phyloP scores from a whole-genome alignment of 441 rosid species.

The Sinapis alba region DNA sequence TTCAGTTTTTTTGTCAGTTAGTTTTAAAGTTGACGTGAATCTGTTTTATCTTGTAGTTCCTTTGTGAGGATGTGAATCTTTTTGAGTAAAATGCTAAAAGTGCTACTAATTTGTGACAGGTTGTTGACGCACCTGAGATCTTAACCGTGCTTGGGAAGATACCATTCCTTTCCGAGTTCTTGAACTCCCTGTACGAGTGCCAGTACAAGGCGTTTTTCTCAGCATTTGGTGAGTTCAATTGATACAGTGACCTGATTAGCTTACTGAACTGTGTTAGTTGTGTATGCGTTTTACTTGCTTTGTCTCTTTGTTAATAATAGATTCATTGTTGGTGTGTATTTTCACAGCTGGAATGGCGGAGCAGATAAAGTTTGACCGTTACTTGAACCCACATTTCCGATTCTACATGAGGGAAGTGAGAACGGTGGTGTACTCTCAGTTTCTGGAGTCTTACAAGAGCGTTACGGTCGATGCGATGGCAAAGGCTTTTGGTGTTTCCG shows the following conservation, averaged over 20 bases:
- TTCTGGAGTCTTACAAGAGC: slow-evolving; percentile 93
- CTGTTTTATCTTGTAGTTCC: neutral
- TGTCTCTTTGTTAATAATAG: slow-evolving; percentile 2
- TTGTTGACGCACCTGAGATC: slow-evolving; percentile 99
- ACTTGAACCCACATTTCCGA: slow-evolving; percentile 94
- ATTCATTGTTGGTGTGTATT: slow-evolving; percentile 16
- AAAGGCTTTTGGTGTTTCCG: slow-evolving; percentile 90
- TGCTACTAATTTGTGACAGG: slow-evolving; percentile 55
- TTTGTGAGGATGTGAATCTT: neutral
- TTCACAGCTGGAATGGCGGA: slow-evolving; percentile 83
- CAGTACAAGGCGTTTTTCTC: slow-evolving; percentile 90
- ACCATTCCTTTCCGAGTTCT: slow-evolving; percentile 83
- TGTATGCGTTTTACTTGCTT: neutral
- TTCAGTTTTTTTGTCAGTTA: neutral
- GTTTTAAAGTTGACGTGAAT: neutral
- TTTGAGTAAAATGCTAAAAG: slow-evolving; percentile 7
- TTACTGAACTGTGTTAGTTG: neutral
- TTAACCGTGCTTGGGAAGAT: slow-evolving; percentile 97
- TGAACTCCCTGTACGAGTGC: slow-evolving; percentile 90
- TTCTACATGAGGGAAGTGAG: slow-evolving; percentile 99
- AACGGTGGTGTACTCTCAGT: slow-evolving; percentile 91
- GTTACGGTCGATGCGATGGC: slow-evolving; percentile 99
- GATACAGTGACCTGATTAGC: neutral
- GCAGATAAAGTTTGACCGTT: slow-evolving; percentile 89
- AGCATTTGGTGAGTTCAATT: slow-evolving; percentile 82